phyloP scores from a whole-genome alignment of 2,329 filamentous ascomycete genomes.

The Xylaria sp. region DNA sequence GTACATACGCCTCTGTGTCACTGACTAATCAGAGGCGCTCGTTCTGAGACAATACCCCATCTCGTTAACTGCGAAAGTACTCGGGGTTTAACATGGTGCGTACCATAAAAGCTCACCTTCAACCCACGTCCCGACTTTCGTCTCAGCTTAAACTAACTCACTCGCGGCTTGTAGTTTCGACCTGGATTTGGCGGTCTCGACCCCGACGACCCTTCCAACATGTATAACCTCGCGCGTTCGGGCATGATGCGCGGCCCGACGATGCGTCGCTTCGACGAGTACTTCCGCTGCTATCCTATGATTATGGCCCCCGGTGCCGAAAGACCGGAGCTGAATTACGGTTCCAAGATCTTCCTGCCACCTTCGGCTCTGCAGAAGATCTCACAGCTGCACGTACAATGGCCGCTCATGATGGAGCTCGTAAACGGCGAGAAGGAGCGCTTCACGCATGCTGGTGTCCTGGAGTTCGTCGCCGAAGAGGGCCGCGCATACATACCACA shows the following conservation, averaged over 20 bases:
- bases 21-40: conserved; percentile 25
- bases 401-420: conserved; percentile 96
- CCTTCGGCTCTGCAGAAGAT: conserved; percentile 96
- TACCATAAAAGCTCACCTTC: conserved; percentile 7
- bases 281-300: conserved; percentile 96
- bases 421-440: conserved; percentile 84
- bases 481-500: conserved; percentile 95
- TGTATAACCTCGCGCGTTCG: conserved; percentile 61
- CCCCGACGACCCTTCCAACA: conserved; percentile 59
- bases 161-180: conserved; percentile 45
- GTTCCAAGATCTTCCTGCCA: conserved; percentile 98
- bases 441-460: conserved; percentile 90
- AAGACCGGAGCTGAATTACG: conserved; percentile 90
- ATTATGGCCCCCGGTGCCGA: conserved; percentile 93
- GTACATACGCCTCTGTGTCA: background rate
- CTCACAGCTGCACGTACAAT: conserved; percentile 94
- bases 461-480: conserved; percentile 98
- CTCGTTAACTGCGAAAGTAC: background rate
- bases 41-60: conserved; percentile 27
- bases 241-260: conserved; percentile 59
- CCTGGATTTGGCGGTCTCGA: conserved; percentile 58
- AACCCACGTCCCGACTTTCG: background rate
- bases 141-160: conserved; percentile 12
- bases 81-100: conserved; percentile 34
- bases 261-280: conserved; percentile 92